Percentiles rank a stretch among this genome's conserved stretches.
phyloP scores from a whole-genome alignment of 768 basidiomycete species.

The Phaffia australis region DNA sequence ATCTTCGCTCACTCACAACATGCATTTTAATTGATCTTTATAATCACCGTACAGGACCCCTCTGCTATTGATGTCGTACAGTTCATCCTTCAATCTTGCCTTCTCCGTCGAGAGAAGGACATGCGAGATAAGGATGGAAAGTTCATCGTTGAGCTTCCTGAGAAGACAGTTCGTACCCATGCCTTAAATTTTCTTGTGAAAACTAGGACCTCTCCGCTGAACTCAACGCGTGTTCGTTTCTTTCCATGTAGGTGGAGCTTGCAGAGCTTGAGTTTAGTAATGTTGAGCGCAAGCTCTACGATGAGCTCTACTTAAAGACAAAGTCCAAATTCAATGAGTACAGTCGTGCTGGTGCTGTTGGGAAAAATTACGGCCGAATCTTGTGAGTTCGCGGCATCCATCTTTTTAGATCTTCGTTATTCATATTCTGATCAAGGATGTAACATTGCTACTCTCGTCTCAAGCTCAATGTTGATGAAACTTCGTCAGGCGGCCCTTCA shows the following conservation, averaged over 20 bases:
- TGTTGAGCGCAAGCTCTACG: constrained; percentile 60
- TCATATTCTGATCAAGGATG: not conserved
- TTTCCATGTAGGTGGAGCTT: constrained; percentile 47
- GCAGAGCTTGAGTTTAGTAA: constrained; percentile 70
- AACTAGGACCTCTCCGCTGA: not conserved
- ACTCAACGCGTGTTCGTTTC: not conserved
- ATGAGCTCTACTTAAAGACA: constrained; percentile 67
- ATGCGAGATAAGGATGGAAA: constrained; percentile 81
- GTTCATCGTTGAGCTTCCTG: constrained; percentile 74
- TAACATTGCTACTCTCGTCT: not conserved
- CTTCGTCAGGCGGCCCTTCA: constrained; percentile 87
- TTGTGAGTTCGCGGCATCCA: constrained; percentile 6
- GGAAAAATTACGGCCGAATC: constrained; percentile 48
- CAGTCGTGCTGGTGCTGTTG: constrained; percentile 52
- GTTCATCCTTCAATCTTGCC: constrained; percentile 75
- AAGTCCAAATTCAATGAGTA: constrained; percentile 66
- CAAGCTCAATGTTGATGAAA: constrained; percentile 22
- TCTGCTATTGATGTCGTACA: constrained; percentile 93
- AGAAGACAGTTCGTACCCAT: constrained; percentile 55
- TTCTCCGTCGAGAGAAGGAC: constrained; percentile 82
- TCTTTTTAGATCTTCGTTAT: not conserved
- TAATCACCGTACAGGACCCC: constrained; percentile 80
- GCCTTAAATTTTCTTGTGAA: constrained; percentile 8
- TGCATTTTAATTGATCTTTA: constrained; percentile 32
- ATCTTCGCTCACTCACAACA: not conserved